A percentile compares a stretch with the other conserved stretches of the same genome.
Conservation (phyloP, 2,329 filamentous ascomycete genomes). For the Trichoderma hamatum region DNA sequence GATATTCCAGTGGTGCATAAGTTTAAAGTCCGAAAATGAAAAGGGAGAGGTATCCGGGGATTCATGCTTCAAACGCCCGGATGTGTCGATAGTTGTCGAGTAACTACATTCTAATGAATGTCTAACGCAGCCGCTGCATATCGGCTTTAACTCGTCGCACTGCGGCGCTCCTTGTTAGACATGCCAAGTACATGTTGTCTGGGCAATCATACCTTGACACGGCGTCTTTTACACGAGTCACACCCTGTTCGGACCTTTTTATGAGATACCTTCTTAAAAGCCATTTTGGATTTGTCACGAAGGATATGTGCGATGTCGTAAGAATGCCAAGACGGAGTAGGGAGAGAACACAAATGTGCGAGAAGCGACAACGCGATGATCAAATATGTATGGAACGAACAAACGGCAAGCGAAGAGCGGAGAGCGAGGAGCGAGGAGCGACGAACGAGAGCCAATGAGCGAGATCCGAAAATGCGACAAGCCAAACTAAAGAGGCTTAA, state of each 20-base stretch:
- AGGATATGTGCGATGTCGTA: not conserved
- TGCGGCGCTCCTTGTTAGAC: not conserved
- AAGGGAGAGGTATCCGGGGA: not conserved
- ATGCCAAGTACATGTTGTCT: not conserved
- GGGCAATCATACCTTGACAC: not conserved
- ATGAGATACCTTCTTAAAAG: not conserved
- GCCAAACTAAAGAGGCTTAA: not conserved
- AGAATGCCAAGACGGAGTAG: not conserved
- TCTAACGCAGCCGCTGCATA: not conserved
- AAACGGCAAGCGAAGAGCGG: not conserved
- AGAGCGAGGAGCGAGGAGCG: not conserved
- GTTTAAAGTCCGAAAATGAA: not conserved
- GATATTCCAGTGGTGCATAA: not conserved
- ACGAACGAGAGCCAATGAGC: not conserved
- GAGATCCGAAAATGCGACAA: not conserved
- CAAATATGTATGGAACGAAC: not conserved
- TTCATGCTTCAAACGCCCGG: not conserved
- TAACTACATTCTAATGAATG: not conserved
- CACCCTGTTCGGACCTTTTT: not conserved
- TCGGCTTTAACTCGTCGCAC: not conserved
- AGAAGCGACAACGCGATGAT: not conserved
- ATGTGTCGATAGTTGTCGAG: not conserved
- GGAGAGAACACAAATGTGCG: not conserved
- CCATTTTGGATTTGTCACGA: not conserved
- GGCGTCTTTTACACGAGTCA: not conserved